Evolutionary conservation across 1,284 basidiomycete species (phyloP).

Genomic region (Xerocomus minutiporus): DNA sequence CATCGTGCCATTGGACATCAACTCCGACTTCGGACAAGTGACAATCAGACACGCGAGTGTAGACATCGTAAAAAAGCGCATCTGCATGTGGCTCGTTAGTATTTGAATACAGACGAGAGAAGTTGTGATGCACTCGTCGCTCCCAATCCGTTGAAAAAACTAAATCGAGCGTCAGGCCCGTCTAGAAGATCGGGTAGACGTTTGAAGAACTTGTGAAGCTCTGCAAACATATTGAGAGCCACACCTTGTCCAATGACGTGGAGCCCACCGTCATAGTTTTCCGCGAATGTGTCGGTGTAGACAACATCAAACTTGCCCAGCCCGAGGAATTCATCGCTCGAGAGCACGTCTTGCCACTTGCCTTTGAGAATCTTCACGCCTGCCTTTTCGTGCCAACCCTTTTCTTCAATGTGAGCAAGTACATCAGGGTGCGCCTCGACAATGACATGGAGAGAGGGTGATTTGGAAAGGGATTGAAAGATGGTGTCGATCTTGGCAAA

Average conservation of each 20-base stretch:
- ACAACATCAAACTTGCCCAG: slow-evolving; percentile 81
- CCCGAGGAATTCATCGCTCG: slow-evolving; percentile 49
- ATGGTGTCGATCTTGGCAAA: slow-evolving; percentile 69
- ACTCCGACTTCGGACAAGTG: slow-evolving; percentile 82
- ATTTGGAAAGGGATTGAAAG: slow-evolving; percentile 65
- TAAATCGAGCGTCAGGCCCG: slow-evolving; percentile 75
- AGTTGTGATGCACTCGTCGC: slow-evolving; percentile 69
- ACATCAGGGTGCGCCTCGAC: slow-evolving; percentile 96
- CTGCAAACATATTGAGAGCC: slow-evolving; percentile 32
- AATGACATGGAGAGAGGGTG: slow-evolving; percentile 79
- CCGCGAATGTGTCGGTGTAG: slow-evolving; percentile 95
- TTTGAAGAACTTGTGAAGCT: slow-evolving; percentile 82
- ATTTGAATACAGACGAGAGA: neutral
- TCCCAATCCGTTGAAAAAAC: slow-evolving; percentile 96
- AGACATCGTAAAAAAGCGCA: slow-evolving; percentile 87
- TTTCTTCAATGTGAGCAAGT: slow-evolving; percentile 66
- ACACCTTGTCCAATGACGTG: neutral
- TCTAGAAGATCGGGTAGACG: slow-evolving; percentile 77
- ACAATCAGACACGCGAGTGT: slow-evolving; percentile 80
- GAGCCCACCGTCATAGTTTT: slow-evolving; percentile 69
- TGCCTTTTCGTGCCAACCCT: slow-evolving; percentile 73
- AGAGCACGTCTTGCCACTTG: slow-evolving; percentile 86
- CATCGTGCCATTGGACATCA: slow-evolving; percentile 68
- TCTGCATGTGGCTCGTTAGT: slow-evolving; percentile 43
- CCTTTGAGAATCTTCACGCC: slow-evolving; percentile 85